Base-by-base conservation (phyloP, 2,329 filamentous ascomycete genomes). In the Bipolaris victoriae region DNA sequence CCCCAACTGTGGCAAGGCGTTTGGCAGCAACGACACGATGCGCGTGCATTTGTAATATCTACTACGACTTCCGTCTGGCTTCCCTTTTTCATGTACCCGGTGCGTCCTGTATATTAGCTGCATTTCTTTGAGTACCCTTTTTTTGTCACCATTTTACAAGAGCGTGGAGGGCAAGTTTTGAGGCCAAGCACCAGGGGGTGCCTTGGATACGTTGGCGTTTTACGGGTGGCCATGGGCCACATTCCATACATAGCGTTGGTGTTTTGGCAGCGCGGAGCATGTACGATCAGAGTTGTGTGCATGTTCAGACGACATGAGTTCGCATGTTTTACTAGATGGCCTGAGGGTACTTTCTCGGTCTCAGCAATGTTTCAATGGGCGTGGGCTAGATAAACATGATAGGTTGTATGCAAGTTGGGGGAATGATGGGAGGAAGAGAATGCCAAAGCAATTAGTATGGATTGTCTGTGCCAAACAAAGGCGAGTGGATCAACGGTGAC, bases 1-100 rank as follows among this genome's bases (percentile, higher is more conserved):
- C 72, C 95, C 95, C 2, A 94, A 91, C 67, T 99, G 96, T 82
- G 92, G 90, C 69, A 90, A 90, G 77, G 88, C 91, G 3, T 99
- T 99, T 74, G 94, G 96, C 70, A 90, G 87, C 75, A 90, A 90
- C 77, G 95, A 99, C 74, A 87, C 92, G 60, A 96, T 97, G 91
- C 79, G 72, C 33, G 78, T 82, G 43, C 74, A 76, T 59, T 58
- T 74, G 18, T 76, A 52, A 50, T 47, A 36, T 15, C 31, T 22
- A 35, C 39, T 26, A 46, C 29, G 41, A 13, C 29, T 13, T 26
- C 24, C 29, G 31, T 26, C 4, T 11, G 24, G 37, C 47, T 47
- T 48, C 37, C 46, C 45, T 52, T 39, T 37, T 46, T 44, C 18
- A 26, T 43, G 15, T 20, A 22, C 39, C 45, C 48, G 33, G 41